phyloP scores from a whole-genome alignment of 176 grass and related monocot genomes.

The Zea mays region DNA sequence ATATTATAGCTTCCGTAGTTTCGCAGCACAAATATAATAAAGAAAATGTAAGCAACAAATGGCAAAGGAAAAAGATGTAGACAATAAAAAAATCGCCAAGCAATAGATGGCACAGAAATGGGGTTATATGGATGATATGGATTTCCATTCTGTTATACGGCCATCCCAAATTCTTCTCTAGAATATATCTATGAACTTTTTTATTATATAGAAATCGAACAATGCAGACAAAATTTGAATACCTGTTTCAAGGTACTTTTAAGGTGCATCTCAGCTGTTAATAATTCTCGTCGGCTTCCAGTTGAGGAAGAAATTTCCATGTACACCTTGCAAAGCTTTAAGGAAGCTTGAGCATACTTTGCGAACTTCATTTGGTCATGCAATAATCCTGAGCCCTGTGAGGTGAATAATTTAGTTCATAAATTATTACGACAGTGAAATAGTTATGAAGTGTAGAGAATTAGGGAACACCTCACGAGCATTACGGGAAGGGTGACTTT shows the following conservation, averaged over 20 bases:
- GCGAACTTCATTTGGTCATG: conserved; percentile 65
- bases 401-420: conserved; percentile 17
- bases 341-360: conserved; percentile 73
- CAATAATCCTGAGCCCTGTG: conserved; percentile 81
- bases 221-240: conserved; percentile 3
- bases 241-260: conserved; percentile 90
- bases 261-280: conserved; percentile 79
- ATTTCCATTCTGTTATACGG: background rate
- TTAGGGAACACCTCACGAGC: too few species aligned
- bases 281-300: conserved; percentile 63
- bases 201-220: background rate
- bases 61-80: background rate
- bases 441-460: too few species aligned
- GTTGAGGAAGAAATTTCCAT: conserved; percentile 73
- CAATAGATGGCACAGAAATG: background rate
- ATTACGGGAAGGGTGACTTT: too few species aligned
- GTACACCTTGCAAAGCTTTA: conserved; percentile 75
- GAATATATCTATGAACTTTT: background rate
- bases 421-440: background rate
- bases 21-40: background rate
- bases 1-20: conserved; percentile 11
- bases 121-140: background rate
- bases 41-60: background rate
- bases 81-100: background rate
- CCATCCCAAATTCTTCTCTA: background rate